Evolutionary conservation across 2,329 filamentous ascomycete genomes (phyloP).

Genomic region (Pseudopyrenochaeta lycopersici): DNA sequence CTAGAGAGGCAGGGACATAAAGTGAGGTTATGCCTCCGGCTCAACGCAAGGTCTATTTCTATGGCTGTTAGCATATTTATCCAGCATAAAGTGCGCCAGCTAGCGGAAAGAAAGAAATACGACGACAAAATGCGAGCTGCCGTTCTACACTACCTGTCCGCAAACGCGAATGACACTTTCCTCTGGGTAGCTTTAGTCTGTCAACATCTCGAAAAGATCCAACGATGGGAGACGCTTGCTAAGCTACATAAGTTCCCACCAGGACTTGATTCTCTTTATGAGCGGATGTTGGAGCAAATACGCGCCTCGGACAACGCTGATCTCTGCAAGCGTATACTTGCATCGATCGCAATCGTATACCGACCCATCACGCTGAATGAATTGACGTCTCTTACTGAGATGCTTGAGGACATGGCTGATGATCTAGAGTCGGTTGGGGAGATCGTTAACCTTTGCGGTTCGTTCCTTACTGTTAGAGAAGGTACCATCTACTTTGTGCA

Average conservation of each 20-base stretch:
- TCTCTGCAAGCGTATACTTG: constrained; percentile 50
- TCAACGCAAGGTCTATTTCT: constrained; percentile 47
- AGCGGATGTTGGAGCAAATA: constrained; percentile 51
- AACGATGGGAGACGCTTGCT: constrained; percentile 15
- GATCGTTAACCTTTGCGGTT: constrained; percentile 51
- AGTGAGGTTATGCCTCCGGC: constrained; percentile 41
- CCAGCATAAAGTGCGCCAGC: constrained; percentile 37
- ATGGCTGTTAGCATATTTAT: constrained; percentile 52
- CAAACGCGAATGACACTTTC: constrained; percentile 54
- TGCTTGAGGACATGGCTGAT: constrained; percentile 12
- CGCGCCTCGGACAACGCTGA: constrained; percentile 32
- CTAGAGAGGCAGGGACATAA: constrained; percentile 32
- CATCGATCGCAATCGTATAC: too few species aligned
- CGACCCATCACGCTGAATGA: constrained; percentile 52
- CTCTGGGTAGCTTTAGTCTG: too few species aligned
- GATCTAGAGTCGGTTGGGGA: constrained; percentile 1
- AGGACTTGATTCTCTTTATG: constrained; percentile 51
- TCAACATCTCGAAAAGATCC: constrained; percentile 38
- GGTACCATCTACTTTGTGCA: constrained; percentile 47
- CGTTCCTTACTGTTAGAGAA: constrained; percentile 26
- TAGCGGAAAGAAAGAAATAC: constrained; percentile 38
- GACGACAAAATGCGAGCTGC: constrained; percentile 49
- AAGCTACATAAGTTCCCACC: constrained; percentile 42
- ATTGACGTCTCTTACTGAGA: constrained; percentile 32
- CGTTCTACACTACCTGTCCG: constrained; percentile 26